Percentiles rank a stretch among this genome's conserved stretches.
phyloP scores from a whole-genome alignment of 129 eudicot species.

The Chrysanthemum makinoi region DNA sequence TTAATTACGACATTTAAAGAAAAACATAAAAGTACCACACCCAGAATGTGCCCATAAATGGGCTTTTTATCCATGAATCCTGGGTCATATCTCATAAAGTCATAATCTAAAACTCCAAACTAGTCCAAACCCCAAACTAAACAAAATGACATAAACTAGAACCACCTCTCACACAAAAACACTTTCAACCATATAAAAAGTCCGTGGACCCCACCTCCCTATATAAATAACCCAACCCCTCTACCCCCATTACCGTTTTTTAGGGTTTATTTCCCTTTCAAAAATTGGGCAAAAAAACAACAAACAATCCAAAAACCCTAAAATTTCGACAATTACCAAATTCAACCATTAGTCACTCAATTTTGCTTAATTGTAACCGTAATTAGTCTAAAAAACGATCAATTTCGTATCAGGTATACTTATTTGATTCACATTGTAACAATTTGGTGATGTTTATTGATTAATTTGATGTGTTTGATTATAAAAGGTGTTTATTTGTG shows the following conservation, averaged over 20 bases:
- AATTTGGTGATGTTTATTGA: not conserved
- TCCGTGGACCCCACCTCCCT: not conserved
- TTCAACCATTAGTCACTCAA: not conserved
- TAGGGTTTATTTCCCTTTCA: conserved; percentile 35
- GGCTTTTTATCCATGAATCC: not conserved
- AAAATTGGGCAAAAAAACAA: conserved; percentile 2
- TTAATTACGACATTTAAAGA: no score
- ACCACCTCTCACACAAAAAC: no score
- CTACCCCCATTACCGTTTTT: conserved; percentile 13
- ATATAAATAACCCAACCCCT: conserved; percentile 1
- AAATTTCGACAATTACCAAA: not conserved
- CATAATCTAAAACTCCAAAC: not conserved
- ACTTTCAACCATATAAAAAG: not conserved
- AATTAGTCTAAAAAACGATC: not conserved
- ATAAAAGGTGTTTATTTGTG: no score
- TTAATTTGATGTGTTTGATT: not conserved
- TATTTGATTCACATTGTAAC: conserved; percentile 18
- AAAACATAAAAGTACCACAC: no score
- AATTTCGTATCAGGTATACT: conserved; percentile 20
- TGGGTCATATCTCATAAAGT: not conserved
- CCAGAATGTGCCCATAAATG: no score
- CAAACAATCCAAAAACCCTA: not conserved
- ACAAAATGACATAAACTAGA: no score
- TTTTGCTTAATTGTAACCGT: conserved; percentile 14
- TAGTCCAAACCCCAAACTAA: not conserved